Percentiles rank a stretch among this genome's conserved stretches.
These are phyloP conservation scores for Teunomyces gatunensis DNA, from an alignment of 805 yeast species.

Conservation along the genomic window DNA sequence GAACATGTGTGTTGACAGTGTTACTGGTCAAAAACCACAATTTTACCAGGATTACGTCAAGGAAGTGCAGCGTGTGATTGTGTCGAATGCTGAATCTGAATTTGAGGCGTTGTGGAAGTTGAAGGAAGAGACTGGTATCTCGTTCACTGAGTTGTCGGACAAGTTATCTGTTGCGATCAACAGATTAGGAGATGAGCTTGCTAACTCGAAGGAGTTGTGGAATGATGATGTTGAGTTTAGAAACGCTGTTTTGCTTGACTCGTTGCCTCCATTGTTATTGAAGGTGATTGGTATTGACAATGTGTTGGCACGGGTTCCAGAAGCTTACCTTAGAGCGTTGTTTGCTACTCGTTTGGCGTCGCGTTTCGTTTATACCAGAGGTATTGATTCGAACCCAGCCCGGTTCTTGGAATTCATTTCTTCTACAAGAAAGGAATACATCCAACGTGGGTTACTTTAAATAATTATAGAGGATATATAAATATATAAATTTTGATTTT, in stretches of 20 bases:
- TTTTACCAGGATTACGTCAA: conserved; percentile 83
- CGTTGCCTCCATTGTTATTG: conserved; percentile 74
- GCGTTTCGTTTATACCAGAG: conserved; percentile 77
- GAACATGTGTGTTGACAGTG: conserved; percentile 72
- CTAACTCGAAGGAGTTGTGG: conserved; percentile 81
- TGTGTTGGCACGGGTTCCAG: conserved; percentile 78
- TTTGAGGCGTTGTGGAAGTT: conserved; percentile 85
- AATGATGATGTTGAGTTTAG: conserved; percentile 73
- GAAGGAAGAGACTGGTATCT: conserved; percentile 58
- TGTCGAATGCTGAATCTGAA: conserved; percentile 76
- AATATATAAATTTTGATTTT: not conserved
- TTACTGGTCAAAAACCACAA: conserved; percentile 53
- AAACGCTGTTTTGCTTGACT: conserved; percentile 68
- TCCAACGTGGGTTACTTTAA: conserved; percentile 28
- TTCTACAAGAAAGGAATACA: conserved; percentile 48
- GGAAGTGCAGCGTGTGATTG: conserved; percentile 75
- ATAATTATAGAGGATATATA: not conserved
- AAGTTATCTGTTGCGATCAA: conserved; percentile 79
- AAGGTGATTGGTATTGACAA: conserved; percentile 64
- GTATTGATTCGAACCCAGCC: conserved; percentile 78
- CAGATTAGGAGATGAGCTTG: conserved; percentile 80
- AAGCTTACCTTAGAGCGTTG: conserved; percentile 80
- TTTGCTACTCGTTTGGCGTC: conserved; percentile 86
- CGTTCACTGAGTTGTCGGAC: conserved; percentile 74
- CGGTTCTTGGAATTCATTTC: conserved; percentile 69